Evolutionary conservation across 2,329 filamentous ascomycete genomes (phyloP).

Genomic region (Teratosphaeriaceae sp.): DNA sequence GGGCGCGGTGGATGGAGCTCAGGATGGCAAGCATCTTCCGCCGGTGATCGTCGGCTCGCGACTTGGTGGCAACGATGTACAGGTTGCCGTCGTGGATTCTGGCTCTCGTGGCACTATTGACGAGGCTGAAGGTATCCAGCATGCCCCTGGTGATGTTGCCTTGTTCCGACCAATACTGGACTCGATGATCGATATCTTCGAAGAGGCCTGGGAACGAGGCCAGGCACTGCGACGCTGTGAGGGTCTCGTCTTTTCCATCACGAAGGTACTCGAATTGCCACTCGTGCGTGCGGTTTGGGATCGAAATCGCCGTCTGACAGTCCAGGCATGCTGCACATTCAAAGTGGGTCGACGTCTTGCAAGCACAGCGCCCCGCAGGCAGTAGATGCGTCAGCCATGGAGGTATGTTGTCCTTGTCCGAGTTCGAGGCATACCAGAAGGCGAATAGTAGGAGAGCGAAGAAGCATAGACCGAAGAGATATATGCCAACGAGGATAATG

Average conservation of each 20-base stretch:
- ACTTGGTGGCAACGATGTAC: constrained; percentile 30
- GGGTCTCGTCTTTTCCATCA: background rate
- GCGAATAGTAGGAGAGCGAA: too few relatives aligned
- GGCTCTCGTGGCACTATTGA: constrained; percentile 27
- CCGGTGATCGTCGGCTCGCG: constrained; percentile 20
- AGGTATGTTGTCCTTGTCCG: constrained; percentile 7
- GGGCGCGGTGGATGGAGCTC: constrained; percentile 42
- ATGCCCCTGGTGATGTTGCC: constrained; percentile 22
- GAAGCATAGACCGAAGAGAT: too few relatives aligned
- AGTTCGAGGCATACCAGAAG: constrained; percentile 9
- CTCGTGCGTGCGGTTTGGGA: background rate
- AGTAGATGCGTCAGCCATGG: constrained; percentile 7
- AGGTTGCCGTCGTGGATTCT: constrained; percentile 34
- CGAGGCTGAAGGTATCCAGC: constrained; percentile 25
- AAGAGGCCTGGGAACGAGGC: constrained; percentile 27
- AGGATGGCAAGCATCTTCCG: constrained; percentile 35
- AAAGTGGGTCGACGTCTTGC: constrained; percentile 6
- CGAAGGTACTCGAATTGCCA: background rate
- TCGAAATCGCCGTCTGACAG: background rate
- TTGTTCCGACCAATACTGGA: constrained; percentile 19
- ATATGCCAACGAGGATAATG: too few relatives aligned
- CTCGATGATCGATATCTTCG: constrained; percentile 25
- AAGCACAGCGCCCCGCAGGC: constrained; percentile 9
- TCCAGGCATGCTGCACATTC: constrained; percentile 7
- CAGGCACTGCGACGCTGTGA: constrained; percentile 24